Conservation (phyloP, 2,329 filamentous ascomycete species). For the Diatrype stigma region DNA sequence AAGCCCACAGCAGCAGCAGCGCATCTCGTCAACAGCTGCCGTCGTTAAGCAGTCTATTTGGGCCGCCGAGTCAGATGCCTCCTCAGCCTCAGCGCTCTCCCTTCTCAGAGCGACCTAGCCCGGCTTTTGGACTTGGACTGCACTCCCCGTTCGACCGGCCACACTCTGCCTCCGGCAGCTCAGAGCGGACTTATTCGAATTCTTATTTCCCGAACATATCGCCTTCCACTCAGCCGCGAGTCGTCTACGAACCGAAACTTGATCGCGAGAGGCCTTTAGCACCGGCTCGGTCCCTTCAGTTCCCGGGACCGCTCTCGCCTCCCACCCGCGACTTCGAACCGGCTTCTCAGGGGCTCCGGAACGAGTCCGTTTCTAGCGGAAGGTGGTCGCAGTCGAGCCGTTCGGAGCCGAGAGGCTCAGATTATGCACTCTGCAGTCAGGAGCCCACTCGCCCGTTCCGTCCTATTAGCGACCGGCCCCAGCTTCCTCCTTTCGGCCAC, state of each 20-base stretch:
- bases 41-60: constrained; percentile 54
- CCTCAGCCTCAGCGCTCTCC: constrained; percentile 43
- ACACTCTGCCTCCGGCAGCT: constrained; percentile 32
- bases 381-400: constrained; percentile 37
- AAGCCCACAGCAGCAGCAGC: constrained; percentile 20
- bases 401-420: constrained; percentile 37
- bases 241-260: constrained; percentile 41
- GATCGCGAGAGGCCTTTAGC: constrained; percentile 38
- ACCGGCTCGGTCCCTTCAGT: constrained; percentile 28
- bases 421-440: constrained; percentile 43
- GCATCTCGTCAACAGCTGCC: constrained; percentile 47
- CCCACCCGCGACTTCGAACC: constrained; percentile 37
- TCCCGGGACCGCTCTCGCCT: constrained; percentile 41
- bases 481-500: constrained; percentile 21
- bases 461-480: constrained; percentile 19
- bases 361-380: constrained; percentile 24
- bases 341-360: constrained; percentile 16
- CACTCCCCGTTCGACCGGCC: constrained; percentile 46
- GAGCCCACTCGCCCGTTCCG: constrained; percentile 33
- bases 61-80: constrained; percentile 40
- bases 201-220: constrained; percentile 45
- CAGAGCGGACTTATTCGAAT: constrained; percentile 35
- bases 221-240: constrained; percentile 40
- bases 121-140: constrained; percentile 35
- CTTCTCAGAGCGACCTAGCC: constrained; percentile 40